These are phyloP conservation scores for Populus tremula DNA, from an alignment of 345 rosid genomes.

Conservation along the genomic window DNA sequence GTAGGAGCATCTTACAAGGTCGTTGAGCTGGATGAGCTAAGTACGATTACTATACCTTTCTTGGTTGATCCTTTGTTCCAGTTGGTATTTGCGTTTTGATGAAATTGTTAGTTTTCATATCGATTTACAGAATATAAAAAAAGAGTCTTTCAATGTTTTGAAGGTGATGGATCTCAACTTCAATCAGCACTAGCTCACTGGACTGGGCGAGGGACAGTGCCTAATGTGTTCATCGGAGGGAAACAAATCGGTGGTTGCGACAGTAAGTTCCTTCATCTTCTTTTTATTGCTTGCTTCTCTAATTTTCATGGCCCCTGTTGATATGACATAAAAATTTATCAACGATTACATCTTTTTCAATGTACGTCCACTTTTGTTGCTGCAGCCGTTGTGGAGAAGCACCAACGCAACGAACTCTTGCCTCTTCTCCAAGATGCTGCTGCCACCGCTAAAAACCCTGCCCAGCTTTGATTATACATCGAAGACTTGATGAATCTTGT, in stretches of 20 bases:
- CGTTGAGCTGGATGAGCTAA: conserved; percentile 45
- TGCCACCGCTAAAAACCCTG: conserved; percentile 42
- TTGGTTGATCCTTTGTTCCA: background rate
- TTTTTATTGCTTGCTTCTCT: background rate
- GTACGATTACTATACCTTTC: conserved; percentile 19
- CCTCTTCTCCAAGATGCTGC: conserved; percentile 58
- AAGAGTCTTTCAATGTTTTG: background rate
- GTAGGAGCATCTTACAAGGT: conserved; percentile 46
- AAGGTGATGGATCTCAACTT: conserved; percentile 46
- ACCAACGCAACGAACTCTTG: conserved; percentile 52
- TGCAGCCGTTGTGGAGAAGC: conserved; percentile 51
- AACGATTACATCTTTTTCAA: background rate
- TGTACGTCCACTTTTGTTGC: background rate
- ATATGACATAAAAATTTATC: background rate
- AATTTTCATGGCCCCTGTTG: background rate
- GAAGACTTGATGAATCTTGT: background rate
- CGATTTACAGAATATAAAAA: background rate
- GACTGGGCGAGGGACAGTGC: conserved; percentile 65
- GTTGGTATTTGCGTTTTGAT: background rate
- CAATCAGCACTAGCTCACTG: conserved; percentile 56
- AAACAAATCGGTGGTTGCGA: conserved; percentile 71
- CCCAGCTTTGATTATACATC: conserved; percentile 31
- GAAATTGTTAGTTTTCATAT: background rate
- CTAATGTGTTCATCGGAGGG: conserved; percentile 63
- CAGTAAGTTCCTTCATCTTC: conserved; percentile 26